These are phyloP conservation scores for Aspergillus pseudonomiae DNA, from an alignment of 2,329 filamentous ascomycete species.

Conservation along the genomic window DNA sequence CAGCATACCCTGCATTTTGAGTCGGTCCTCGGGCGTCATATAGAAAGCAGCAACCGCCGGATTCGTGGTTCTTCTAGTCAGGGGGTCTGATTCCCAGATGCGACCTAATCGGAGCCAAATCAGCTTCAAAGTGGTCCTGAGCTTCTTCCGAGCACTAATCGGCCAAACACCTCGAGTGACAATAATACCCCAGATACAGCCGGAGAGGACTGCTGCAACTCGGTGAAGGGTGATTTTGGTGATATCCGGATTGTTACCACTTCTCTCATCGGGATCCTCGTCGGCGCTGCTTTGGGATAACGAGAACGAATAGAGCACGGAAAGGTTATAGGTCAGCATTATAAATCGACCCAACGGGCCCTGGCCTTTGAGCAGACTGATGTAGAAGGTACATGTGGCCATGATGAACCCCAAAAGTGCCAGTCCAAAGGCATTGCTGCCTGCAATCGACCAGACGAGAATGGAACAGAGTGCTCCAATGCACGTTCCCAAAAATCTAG, in stretches of 20 bases:
- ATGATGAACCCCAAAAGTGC: slow-evolving; percentile 80
- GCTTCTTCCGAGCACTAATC: slow-evolving; percentile 82
- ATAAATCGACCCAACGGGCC: slow-evolving; percentile 92
- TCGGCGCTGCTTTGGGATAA: slow-evolving; percentile 77
- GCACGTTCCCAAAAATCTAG: slow-evolving; percentile 83
- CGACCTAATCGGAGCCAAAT: slow-evolving; percentile 92
- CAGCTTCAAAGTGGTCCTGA: slow-evolving; percentile 86
- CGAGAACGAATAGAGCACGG: slow-evolving; percentile 90
- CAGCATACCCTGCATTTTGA: slow-evolving; percentile 78
- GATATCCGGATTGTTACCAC: slow-evolving; percentile 73
- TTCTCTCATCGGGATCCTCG: slow-evolving; percentile 84
- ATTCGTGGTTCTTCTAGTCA: slow-evolving; percentile 70
- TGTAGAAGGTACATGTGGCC: slow-evolving; percentile 81
- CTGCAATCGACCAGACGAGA: slow-evolving; percentile 74
- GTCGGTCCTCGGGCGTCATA: slow-evolving; percentile 76
- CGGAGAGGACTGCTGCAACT: slow-evolving; percentile 80
- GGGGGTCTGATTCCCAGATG: slow-evolving; percentile 92
- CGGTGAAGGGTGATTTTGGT: slow-evolving; percentile 85
- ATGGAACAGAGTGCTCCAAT: slow-evolving; percentile 77
- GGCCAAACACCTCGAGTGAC: slow-evolving; percentile 91
- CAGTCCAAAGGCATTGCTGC: slow-evolving; percentile 73
- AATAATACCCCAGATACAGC: slow-evolving; percentile 89
- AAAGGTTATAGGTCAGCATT: slow-evolving; percentile 93
- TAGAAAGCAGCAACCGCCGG: slow-evolving; percentile 69
- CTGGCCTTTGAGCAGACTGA: slow-evolving; percentile 81